Evolutionary conservation across 2,329 filamentous ascomycete species (phyloP), one percentile per base, ranked within the genome.

Genomic region (Pestalotiopsis sp.): DNA sequence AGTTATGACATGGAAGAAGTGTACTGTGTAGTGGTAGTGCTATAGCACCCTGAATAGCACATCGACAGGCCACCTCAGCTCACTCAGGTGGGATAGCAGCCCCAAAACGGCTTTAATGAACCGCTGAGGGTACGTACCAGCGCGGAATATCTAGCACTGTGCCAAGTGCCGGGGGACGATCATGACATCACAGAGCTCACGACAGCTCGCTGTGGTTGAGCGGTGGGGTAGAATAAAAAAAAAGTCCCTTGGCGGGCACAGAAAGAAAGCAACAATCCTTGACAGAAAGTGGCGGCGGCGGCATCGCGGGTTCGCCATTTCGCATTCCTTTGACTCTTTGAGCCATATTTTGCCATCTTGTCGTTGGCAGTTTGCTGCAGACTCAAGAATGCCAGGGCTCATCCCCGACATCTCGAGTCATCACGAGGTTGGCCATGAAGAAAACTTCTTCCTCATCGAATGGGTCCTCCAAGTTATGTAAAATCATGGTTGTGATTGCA

Each of bases 171-270:
- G 36, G 36, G 36, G n/a, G 38, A 13, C 20, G 62, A 64, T 64
- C 62, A 49, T 64, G 62, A 64, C 62, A 64, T 64, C 62, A 64
- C 39, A 23, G 36, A 23, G 13, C 45, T 49, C 14, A 27, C 20
- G 39, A 52, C 7, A 17, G 62, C 25, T 52, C 31, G 60, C 14
- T 59, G 57, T 59, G 23, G 12, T 20, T 39, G 45, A 64, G 12
- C 31, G 14, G 62, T 23, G 62, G 62, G 39, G 62, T 45, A 7
- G 17, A 31, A 31, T 7, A 31, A 31, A 31, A 31, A 31, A 31
- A 31, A 31, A 31, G 20, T 55, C 49, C 20, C 17, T 55, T 55
- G 49, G 17, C 17, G 17, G 49, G 49, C 20, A 17, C 20, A 23
- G 20, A 55, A 23, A 17, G 49, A 55, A 60, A 38, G 31, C 23